These are phyloP conservation scores for Pythium volutum DNA, from an alignment of 352 stramenopile species.

Conservation along the genomic window DNA sequence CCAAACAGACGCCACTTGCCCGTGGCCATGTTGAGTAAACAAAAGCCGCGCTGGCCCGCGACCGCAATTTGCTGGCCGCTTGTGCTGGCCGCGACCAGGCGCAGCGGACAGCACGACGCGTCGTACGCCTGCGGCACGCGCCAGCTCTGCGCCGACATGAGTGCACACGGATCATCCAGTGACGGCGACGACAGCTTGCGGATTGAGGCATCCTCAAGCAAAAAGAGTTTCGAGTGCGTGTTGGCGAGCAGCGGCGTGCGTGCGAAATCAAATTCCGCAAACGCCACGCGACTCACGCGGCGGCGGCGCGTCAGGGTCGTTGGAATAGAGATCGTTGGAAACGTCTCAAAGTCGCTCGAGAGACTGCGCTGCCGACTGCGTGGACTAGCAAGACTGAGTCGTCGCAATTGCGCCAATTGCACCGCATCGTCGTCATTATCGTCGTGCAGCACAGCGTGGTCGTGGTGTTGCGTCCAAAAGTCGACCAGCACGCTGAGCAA, in stretches of 20 bases:
- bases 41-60: slow-evolving; percentile 71
- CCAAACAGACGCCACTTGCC: slow-evolving; percentile 84
- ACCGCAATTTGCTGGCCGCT: slow-evolving; percentile 65
- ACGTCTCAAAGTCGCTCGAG: slow-evolving; percentile 12
- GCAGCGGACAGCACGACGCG: slow-evolving; percentile 57
- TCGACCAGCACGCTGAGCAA: slow-evolving; percentile 48
- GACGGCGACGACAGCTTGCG: slow-evolving; percentile 46
- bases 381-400: slow-evolving; percentile 31
- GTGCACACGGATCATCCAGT: slow-evolving; percentile 58
- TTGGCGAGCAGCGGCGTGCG: slow-evolving; percentile 45
- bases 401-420: slow-evolving; percentile 21
- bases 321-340: background rate
- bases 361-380: slow-evolving; percentile 3
- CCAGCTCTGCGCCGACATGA: slow-evolving; percentile 62
- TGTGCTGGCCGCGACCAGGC: slow-evolving; percentile 48
- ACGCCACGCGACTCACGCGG: slow-evolving; percentile 28
- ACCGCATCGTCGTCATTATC: slow-evolving; percentile 23
- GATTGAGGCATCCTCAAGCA: slow-evolving; percentile 54
- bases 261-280: slow-evolving; percentile 68
- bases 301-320: slow-evolving; percentile 1
- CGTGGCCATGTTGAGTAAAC: slow-evolving; percentile 57
- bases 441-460: slow-evolving; percentile 18
- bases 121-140: slow-evolving; percentile 58
- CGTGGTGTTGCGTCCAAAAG: slow-evolving; percentile 27
- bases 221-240: slow-evolving; percentile 40